phyloP scores from a whole-genome alignment of 192 early-diverging fungal species.

The Nowakowskiella sp. region DNA sequence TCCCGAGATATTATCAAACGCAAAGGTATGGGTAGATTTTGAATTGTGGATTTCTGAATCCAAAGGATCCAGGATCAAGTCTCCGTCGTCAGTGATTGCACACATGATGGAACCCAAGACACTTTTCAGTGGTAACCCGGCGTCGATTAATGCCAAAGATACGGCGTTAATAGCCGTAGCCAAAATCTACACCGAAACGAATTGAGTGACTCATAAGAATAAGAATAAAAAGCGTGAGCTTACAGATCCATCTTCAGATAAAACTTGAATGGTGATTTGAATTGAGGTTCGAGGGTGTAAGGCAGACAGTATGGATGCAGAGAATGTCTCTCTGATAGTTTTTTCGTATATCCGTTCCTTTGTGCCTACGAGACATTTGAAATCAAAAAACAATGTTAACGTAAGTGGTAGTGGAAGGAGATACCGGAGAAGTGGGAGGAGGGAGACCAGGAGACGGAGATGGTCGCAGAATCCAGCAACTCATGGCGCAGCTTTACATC shows the following conservation, averaged over 20 bases:
- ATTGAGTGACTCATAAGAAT: background rate
- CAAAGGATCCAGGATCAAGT: slow-evolving; percentile 71
- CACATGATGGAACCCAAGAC: slow-evolving; percentile 65
- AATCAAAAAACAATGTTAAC: background rate
- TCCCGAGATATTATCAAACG: slow-evolving; percentile 54
- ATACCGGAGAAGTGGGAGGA: background rate
- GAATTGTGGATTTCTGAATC: slow-evolving; percentile 58
- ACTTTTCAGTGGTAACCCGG: slow-evolving; percentile 71
- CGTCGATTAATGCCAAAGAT: slow-evolving; percentile 78
- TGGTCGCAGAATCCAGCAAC: slow-evolving; percentile 52
- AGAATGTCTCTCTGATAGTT: slow-evolving; percentile 61
- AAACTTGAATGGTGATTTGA: slow-evolving; percentile 78
- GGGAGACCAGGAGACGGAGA: background rate
- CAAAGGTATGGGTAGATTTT: slow-evolving; percentile 75
- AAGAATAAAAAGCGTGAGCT: slow-evolving; percentile 13
- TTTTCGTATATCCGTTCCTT: slow-evolving; percentile 69
- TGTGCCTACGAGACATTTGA: slow-evolving; percentile 28
- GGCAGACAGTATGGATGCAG: slow-evolving; percentile 63
- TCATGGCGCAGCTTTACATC: slow-evolving; percentile 82
- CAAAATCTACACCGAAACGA: slow-evolving; percentile 37
- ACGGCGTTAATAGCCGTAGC: slow-evolving; percentile 78
- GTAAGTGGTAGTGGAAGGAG: background rate
- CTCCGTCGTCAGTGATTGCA: slow-evolving; percentile 49
- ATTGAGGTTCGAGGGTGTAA: slow-evolving; percentile 83
- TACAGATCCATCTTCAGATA: slow-evolving; percentile 79